Evolutionary conservation across 1,284 basidiomycete species (phyloP).

Genomic region (Grifola frondosa): DNA sequence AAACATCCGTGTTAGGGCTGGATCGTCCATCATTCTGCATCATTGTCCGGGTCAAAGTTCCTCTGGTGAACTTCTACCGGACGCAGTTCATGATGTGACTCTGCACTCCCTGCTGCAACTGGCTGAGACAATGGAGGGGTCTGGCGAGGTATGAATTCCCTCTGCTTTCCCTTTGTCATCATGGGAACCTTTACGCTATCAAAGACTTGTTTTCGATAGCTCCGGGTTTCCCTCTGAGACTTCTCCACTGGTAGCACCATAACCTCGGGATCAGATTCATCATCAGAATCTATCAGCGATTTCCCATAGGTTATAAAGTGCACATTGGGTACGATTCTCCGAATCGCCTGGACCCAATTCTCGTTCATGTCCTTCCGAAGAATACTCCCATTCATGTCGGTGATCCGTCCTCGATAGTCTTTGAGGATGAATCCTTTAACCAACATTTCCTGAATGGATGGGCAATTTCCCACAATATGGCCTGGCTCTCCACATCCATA

Average conservation of each 20-base stretch:
- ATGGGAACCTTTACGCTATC: neutral
- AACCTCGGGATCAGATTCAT: neutral
- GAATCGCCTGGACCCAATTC: conserved; percentile 1
- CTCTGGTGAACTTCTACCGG: neutral
- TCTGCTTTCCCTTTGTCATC: conserved; percentile 2
- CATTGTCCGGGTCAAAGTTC: conserved; percentile 1
- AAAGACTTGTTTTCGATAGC: conserved; percentile 3
- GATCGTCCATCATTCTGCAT: conserved; percentile 1
- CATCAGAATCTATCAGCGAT: neutral
- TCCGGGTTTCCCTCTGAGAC: conserved; percentile 1
- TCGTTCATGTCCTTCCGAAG: neutral
- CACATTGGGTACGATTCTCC: neutral
- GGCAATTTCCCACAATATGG: conserved; percentile 2
- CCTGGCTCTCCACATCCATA: conserved; percentile 3
- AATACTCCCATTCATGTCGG: neutral
- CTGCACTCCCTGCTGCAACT: too few species aligned
- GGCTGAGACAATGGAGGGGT: neutral
- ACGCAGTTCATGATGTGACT: neutral
- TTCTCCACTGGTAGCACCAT: conserved; percentile 1
- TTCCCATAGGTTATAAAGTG: neutral
- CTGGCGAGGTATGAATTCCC: neutral
- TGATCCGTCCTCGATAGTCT: neutral
- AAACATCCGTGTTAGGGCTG: neutral
- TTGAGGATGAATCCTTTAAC: neutral
- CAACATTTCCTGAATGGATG: neutral